A percentile compares a stretch with the other conserved stretches of the same genome.
Evolutionary conservation across 177 flowering plant genomes (phyloP).

Genomic region (Telopea speciosissima): DNA sequence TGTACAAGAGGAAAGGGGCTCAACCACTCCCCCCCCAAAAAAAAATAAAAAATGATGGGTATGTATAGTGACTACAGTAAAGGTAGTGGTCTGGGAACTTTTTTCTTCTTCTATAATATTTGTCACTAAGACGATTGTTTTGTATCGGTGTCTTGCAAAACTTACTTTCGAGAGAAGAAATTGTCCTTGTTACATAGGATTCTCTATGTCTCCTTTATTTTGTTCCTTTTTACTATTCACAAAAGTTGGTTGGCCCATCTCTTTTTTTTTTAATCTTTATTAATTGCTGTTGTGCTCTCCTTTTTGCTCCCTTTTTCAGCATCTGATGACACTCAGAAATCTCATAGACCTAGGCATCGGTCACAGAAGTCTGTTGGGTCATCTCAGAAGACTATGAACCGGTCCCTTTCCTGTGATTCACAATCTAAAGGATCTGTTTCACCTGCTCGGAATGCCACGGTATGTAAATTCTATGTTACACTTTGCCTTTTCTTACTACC

Average conservation of each 20-base stretch:
- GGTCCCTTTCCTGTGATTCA: slow-evolving; percentile 73
- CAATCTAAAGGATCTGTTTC: slow-evolving; percentile 68
- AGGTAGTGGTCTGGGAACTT: too few species aligned
- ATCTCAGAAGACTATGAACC: slow-evolving; percentile 63
- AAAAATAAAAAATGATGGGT: neutral
- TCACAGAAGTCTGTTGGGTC: slow-evolving; percentile 54
- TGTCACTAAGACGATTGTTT: too few species aligned
- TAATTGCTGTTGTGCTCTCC: slow-evolving; percentile 13
- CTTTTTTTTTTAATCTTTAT: slow-evolving; percentile 5
- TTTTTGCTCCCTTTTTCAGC: slow-evolving; percentile 36
- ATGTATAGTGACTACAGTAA: neutral
- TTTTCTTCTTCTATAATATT: too few species aligned
- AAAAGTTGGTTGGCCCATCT: slow-evolving; percentile 12
- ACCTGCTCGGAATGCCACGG: slow-evolving; percentile 48
- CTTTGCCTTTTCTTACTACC: neutral
- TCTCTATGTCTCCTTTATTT: slow-evolving; percentile 24
- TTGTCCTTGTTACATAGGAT: slow-evolving; percentile 42
- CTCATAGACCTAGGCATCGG: slow-evolving; percentile 62
- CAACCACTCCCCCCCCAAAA: neutral
- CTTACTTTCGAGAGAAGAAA: slow-evolving; percentile 12
- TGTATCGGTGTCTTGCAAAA: neutral
- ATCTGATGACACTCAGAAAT: slow-evolving; percentile 85
- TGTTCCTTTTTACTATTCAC: slow-evolving; percentile 26
- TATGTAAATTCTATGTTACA: slow-evolving; percentile 15
- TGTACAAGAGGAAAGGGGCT: neutral